Conservation (phyloP, 345 rosid genomes). For the Bruguiera parviflora region DNA sequence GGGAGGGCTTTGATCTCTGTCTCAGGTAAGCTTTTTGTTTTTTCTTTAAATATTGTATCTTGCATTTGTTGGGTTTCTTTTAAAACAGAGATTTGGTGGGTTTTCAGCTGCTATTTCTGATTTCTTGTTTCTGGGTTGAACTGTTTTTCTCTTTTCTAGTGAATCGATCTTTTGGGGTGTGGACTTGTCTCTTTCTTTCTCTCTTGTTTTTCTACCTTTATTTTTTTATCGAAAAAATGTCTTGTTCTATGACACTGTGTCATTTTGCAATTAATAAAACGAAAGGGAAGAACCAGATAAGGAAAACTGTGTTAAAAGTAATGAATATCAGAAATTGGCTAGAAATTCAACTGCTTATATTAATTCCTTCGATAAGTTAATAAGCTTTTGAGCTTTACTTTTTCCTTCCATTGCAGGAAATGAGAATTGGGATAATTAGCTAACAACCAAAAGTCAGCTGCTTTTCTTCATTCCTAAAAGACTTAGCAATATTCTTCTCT, state of each 20-base stretch:
- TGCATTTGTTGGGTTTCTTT: neutral
- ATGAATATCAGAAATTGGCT: neutral
- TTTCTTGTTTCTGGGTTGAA: conserved; percentile 12
- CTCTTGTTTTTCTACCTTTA: conserved; percentile 1
- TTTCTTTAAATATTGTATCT: neutral
- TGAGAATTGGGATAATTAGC: conserved; percentile 13
- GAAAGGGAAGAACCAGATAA: conserved; percentile 3
- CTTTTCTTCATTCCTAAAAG: neutral
- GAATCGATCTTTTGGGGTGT: conserved; percentile 11
- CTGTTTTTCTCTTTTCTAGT: neutral
- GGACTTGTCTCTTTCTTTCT: neutral
- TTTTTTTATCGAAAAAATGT: conserved; percentile 17
- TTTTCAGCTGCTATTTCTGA: conserved; percentile 1
- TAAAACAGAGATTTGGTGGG: conserved; percentile 2
- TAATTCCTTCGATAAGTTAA: neutral
- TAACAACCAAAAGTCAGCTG: conserved; percentile 14
- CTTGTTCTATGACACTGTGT: conserved; percentile 22
- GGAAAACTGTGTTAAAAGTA: neutral
- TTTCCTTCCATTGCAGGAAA: conserved; percentile 17
- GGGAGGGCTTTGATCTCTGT: conserved; percentile 24
- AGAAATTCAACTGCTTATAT: neutral
- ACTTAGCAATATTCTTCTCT: neutral
- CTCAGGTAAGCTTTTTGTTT: conserved; percentile 34
- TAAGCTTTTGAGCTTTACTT: conserved; percentile 7
- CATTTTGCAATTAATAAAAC: conserved; percentile 9